Evolutionary conservation across 768 basidiomycete species (phyloP), one percentile per base, ranked within the genome.

Genomic region (Tricholoma sp.): DNA sequence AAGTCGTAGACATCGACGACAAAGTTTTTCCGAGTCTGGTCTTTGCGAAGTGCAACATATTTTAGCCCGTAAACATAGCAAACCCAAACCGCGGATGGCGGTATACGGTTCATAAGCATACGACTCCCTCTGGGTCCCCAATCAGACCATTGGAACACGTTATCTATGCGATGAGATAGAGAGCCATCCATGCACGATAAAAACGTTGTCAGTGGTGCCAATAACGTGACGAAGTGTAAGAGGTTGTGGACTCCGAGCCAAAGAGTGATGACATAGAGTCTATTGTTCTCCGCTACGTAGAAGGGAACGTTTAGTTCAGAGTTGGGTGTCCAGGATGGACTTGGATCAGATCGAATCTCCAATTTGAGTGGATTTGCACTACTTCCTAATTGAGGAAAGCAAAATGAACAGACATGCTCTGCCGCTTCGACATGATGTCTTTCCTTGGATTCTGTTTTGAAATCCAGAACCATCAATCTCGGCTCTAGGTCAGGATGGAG

Each of bases 51-150:
- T 60, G 70, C 47, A 58, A 72, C 58, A 73, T 76, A 81, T 57
- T 72, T 75, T 28, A 72, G 72, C 18, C 82, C 83, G 60, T 74
- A 76, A 17, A 83, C 76, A 60, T 81, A 82, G 68, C 83, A 85
- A 7, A 82, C 80, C 83, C 83, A 85, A n/a, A 73, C 65, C 24
- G 65, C 59, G 11, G 78, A 76, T 34, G 68, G 74, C 36, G 67
- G 66, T 56, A 58, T 55, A 41, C 18, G 53, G 9, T 68, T 65
- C 6, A 68, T 66, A 31, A 80, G 61, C 60, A 84, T 64, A 28
- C 82, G 77, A 8, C 79, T 77, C 3, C 73, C 75, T 9, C 37
- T 51, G 6, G 78, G 77, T 12, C 81, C 84, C 84, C 84, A 86
- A 24, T 71, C 69, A 1, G 70, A 59, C 83, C 83, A 86, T 33